Conservation (phyloP, 2,329 filamentous ascomycete genomes). For the Westerdykella aurantiaca region DNA sequence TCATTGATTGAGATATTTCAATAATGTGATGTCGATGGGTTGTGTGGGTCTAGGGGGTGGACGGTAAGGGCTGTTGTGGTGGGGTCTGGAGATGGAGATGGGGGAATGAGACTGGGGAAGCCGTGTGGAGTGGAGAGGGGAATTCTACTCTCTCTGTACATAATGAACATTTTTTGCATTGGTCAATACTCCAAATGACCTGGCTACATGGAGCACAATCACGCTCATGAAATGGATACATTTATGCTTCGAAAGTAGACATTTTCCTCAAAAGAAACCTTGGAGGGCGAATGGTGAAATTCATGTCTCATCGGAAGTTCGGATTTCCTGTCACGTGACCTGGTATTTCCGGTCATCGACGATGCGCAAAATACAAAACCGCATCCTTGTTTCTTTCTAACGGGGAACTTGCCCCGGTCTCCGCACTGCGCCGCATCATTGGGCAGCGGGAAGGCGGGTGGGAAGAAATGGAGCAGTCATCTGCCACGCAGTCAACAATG, state of each 20-base stretch:
- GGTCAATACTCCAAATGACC: no score
- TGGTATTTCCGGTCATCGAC: no score
- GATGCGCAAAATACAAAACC: no score
- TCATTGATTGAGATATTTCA: slow-evolving; percentile 1
- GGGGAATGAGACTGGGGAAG: background rate
- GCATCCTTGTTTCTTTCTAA: no score
- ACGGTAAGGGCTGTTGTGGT: background rate
- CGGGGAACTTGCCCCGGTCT: no score
- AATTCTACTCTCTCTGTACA: background rate
- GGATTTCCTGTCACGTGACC: no score
- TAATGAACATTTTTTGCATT: background rate
- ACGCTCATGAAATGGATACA: no score
- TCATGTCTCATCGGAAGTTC: background rate
- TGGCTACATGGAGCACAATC: no score
- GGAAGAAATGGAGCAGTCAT: no score
- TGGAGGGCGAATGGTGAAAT: background rate
- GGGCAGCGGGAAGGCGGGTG: no score
- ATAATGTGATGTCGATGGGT: background rate
- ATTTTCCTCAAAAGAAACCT: background rate
- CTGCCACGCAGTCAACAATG: no score
- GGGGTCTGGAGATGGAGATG: background rate
- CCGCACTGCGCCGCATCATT: no score
- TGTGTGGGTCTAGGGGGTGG: background rate
- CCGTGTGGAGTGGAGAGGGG: background rate
- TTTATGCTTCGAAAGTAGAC: background rate